phyloP scores from a whole-genome alignment of 305 asterid species.

The Solanum hybrid region DNA sequence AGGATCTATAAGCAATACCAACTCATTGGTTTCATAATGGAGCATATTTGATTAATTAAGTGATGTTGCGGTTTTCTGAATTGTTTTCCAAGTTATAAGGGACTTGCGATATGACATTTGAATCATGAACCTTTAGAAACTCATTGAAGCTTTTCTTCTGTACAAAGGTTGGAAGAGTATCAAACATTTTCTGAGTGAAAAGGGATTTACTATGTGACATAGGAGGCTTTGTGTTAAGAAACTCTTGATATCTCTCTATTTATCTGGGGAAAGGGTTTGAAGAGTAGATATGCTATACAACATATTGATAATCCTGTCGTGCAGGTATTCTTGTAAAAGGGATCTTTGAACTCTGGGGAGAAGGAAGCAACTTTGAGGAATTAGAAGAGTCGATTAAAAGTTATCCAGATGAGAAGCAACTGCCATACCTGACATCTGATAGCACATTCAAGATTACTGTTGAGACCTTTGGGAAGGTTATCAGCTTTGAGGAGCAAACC shows the following conservation, averaged over 20 bases:
- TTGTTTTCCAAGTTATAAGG: neutral
- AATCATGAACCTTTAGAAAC: neutral
- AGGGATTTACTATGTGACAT: neutral
- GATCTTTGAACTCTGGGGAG: slow-evolving; percentile 97
- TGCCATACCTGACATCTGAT: slow-evolving; percentile 50
- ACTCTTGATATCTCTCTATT: neutral
- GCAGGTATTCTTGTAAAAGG: slow-evolving; percentile 95
- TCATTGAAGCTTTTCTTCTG: neutral
- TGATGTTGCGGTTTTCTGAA: neutral
- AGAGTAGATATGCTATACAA: neutral
- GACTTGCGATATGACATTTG: neutral
- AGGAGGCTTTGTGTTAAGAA: neutral
- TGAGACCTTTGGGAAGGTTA: slow-evolving; percentile 80
- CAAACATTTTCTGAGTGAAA: neutral
- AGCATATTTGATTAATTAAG: neutral
- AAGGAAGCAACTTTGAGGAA: slow-evolving; percentile 69
- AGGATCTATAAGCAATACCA: neutral
- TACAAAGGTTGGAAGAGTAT: neutral
- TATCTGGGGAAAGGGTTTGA: neutral
- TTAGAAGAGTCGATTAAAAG: slow-evolving; percentile 56
- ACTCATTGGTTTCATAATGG: neutral
- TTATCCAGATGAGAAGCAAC: slow-evolving; percentile 64
- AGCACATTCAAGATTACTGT: slow-evolving; percentile 69
- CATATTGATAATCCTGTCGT: neutral
- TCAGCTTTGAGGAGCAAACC: slow-evolving; percentile 62